A percentile compares a stretch with the other conserved stretches of the same genome.
Evolutionary conservation across 164 flowering plant genomes (phyloP).

Genomic region (Umbellularia californica): DNA sequence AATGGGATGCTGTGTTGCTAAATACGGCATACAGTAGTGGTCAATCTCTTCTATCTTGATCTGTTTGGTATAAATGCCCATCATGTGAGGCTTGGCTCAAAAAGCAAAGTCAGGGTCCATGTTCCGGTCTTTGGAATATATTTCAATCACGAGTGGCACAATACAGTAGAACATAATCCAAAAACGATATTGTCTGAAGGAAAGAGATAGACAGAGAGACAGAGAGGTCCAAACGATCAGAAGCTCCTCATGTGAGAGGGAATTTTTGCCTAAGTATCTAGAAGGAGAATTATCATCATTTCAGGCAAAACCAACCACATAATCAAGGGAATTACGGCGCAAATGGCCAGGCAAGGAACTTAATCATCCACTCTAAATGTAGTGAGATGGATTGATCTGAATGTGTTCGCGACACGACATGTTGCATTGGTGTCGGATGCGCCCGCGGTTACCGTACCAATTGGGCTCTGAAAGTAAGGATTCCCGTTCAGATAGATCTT

Average conservation of each 20-base stretch:
- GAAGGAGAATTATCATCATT: neutral
- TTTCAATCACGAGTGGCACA: slow-evolving; percentile 4
- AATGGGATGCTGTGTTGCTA: too few relatives aligned
- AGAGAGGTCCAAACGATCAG: neutral
- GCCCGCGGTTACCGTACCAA: neutral
- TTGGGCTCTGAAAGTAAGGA: slow-evolving; percentile 1
- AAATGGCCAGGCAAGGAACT: neutral
- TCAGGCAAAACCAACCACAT: neutral
- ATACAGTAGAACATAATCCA: slow-evolving; percentile 13
- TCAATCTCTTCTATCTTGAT: neutral
- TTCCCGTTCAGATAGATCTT: slow-evolving; percentile 8
- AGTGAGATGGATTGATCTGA: neutral
- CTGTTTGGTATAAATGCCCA: slow-evolving; percentile 6
- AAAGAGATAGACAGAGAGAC: too few relatives aligned
- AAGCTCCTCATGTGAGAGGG: neutral
- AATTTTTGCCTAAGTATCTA: neutral
- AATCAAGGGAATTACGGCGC: neutral
- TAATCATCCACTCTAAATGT: neutral
- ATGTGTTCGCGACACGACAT: neutral
- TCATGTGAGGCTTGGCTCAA: neutral
- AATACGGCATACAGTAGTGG: too few relatives aligned
- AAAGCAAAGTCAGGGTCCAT: neutral
- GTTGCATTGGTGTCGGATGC: neutral
- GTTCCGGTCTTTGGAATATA: slow-evolving; percentile 17
- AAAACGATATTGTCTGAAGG: slow-evolving; percentile 1